Evolutionary conservation across 129 eudicot genomes (phyloP).

Genomic region (Chrysanthemum seticuspe): DNA sequence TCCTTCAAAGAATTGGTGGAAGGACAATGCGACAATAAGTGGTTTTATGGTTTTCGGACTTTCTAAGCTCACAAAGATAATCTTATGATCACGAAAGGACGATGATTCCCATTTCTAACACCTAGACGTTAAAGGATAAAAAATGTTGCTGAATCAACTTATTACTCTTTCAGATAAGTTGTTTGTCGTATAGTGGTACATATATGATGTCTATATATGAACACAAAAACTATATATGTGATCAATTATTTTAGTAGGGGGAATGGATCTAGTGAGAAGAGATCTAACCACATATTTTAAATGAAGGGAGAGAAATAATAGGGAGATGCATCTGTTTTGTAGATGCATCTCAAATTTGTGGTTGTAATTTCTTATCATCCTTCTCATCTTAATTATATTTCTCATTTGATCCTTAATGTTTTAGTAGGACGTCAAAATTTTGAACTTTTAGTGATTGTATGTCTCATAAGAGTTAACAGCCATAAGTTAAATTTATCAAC

Average conservation of each 20-base stretch:
- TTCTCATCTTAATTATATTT: too few relatives aligned
- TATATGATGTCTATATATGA: too few relatives aligned
- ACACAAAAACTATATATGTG: not conserved
- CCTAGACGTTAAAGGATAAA: not conserved
- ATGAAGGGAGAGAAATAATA: too few relatives aligned
- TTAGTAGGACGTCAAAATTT: not conserved
- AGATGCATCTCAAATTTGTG: too few relatives aligned
- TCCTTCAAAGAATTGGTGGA: conserved; percentile 43
- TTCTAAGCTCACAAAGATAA: conserved; percentile 32
- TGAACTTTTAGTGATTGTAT: not conserved
- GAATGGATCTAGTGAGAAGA: too few relatives aligned
- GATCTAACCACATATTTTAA: too few relatives aligned
- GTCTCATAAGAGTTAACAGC: not conserved
- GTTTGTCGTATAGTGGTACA: not conserved
- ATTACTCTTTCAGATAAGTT: not conserved
- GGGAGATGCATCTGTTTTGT: too few relatives aligned
- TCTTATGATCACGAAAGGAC: conserved; percentile 39
- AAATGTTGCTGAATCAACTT: not conserved
- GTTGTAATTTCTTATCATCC: too few relatives aligned
- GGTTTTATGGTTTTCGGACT: conserved; percentile 37
- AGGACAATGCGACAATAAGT: conserved; percentile 33
- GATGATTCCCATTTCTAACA: conserved; percentile 37
- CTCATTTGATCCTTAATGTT: too few relatives aligned
- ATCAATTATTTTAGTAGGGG: not conserved
- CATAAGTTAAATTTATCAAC: not conserved